These are phyloP conservation scores for Colletotrichum echinochloae DNA, from an alignment of 2,329 filamentous ascomycete genomes.

Conservation along the genomic window DNA sequence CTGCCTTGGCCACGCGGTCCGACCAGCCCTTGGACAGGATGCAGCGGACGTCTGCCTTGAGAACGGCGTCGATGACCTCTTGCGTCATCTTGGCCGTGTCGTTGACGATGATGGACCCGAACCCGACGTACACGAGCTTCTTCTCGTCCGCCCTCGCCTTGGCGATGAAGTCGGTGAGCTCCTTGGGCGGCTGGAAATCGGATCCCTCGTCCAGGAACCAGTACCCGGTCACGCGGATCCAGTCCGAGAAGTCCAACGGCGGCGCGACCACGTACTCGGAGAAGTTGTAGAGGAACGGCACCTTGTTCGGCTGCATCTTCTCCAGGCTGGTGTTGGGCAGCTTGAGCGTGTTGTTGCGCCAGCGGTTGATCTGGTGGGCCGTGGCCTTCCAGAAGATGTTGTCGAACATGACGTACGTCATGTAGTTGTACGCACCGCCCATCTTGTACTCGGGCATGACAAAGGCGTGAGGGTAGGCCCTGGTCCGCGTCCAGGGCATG, in stretches of 20 bases:
- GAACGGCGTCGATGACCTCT: constrained; percentile 91
- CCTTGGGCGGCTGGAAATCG: constrained; percentile 78
- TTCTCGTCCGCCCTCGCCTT: constrained; percentile 84
- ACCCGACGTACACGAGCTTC: constrained; percentile 96
- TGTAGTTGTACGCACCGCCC: constrained; percentile 94
- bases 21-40: constrained; percentile 98
- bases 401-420: constrained; percentile 97
- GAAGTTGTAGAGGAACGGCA: constrained; percentile 99
- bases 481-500: constrained; percentile 98
- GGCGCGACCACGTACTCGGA: constrained; percentile 93
- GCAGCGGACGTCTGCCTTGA: constrained; percentile 92
- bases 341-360: constrained; percentile 84
- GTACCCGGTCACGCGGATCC: constrained; percentile 97
- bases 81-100: constrained; percentile 90
- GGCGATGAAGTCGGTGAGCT: constrained; percentile 85
- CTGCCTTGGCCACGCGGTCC: constrained; percentile 68
- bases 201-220: constrained; percentile 91
- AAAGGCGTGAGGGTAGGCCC: constrained; percentile 97
- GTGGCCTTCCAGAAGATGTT: constrained; percentile 97
- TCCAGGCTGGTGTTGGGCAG: constrained; percentile 85
- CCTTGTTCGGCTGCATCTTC: constrained; percentile 95
- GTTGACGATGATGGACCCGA: constrained; percentile 94
- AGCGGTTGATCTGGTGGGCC: constrained; percentile 89
- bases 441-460: constrained; percentile 92
- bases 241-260: constrained; percentile 95